Base-by-base conservation (phyloP, 768 basidiomycete species). In the Podaxis mareebaensis region DNA sequence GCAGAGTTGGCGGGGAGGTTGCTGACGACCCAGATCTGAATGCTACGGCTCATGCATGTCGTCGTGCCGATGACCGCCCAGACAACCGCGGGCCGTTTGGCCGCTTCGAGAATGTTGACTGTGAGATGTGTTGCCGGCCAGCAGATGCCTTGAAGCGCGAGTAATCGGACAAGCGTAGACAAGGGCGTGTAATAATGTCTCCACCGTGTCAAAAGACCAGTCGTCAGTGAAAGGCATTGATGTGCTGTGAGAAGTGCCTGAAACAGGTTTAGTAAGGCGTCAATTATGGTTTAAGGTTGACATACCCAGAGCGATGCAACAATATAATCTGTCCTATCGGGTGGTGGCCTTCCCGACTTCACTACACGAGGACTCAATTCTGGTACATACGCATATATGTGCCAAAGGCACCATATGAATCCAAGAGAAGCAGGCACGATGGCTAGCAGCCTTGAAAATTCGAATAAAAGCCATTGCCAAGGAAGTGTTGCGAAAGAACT, bases 1-100 rank as follows among this genome's bases (percentile, higher is more conserved):
- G 40, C 59, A 49, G 63, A 64, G 20, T 64, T 64, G 20, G 53
- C 53, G 77, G 80, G 81, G 56, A 99, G 84, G 73, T 99, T 99
- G 71, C 89, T 91, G 44, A 95, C 96, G 26, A 97, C 95, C 95
- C 95, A 99, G 64, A 97, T 89, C 77, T 97, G 93, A 60, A 98
- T 83, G 67, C 88, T 85, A 59, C 92, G 83, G 67, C 89, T 90
- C 60, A 89, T 79, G 70, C 89, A 92, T 0, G 96, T 97, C 52
- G 92, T 93, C 12, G 90, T 95, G 0, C 90, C 95, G 53, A 98
- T 91, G 11, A 90, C 84, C 3, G 93, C 90, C 96, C 96, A 99
- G 56, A 87, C 90, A 4, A 91, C 77, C n/a, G 93, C 87, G 0
- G 95, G 93, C 8, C 95, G 84, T 38, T 78, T 79, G 17, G 83